Evolutionary conservation across 169 alveolate species (phyloP).

Genomic region (Plasmodium reichenowi): DNA sequence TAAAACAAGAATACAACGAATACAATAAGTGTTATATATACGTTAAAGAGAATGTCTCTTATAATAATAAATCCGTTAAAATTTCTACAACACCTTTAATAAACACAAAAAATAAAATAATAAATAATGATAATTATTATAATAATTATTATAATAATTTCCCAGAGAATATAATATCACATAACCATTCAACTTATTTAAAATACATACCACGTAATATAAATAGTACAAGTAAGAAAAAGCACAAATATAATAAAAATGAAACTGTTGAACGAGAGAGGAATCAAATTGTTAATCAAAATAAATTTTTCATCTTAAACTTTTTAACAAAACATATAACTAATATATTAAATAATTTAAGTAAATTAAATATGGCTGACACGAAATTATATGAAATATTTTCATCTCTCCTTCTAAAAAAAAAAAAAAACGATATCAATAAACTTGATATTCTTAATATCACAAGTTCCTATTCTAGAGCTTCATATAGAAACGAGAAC

Average conservation of each 20-base stretch:
- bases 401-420: constrained; percentile 42
- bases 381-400: constrained; percentile 28
- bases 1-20: constrained; percentile 18
- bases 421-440: constrained; percentile 31
- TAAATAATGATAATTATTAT: background rate
- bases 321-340: constrained; percentile 60
- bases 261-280: background rate
- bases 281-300: background rate
- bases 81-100: background rate
- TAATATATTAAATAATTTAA: constrained; percentile 46
- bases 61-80: background rate
- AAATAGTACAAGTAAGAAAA: background rate
- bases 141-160: background rate
- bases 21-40: background rate
- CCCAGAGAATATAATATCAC: background rate
- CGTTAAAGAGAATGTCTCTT: background rate
- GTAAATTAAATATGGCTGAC: constrained; percentile 71
- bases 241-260: background rate
- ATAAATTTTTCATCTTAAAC: constrained; percentile 2
- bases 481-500: constrained; percentile 16
- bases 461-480: constrained; percentile 62
- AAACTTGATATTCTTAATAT: constrained; percentile 48
- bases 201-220: background rate
- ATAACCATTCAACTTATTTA: background rate
- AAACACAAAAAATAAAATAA: background rate